Evolutionary conservation across 352 stramenopile genomes (phyloP), one percentile per base, ranked within the genome.

Genomic region (Plasmopara muralis): DNA sequence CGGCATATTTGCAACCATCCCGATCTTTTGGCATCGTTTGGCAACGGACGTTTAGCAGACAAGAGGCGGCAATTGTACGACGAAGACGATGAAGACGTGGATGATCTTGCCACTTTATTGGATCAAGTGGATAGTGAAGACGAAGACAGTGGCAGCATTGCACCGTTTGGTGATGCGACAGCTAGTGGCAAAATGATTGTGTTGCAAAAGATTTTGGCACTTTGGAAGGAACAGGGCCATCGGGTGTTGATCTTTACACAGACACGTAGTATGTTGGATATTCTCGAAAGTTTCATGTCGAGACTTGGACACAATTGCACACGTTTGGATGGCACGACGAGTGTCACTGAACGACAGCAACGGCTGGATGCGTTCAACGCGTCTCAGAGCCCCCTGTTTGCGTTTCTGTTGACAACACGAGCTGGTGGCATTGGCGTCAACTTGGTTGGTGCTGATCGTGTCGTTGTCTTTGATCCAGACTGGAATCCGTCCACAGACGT

Each of bases 1-100:
- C 81, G 95, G 20, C 97, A 99, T 60, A 96, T 99, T 50, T 99
- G 96, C 73, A 99, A 99, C 62, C 96, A 99, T 57, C 92, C 96
- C 6, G 95, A 98, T 60, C 68, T 99, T 31, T 68, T 98, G 2
- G 72, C 67, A 41, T 85, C 84, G 7, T 71, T 89, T 50, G 69
- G 83, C 46, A 52, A 72, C 25, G 63, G 63, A 37, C 48, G 47
- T 13, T 16, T 71, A 16, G 59, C 59, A 5, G 63, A 72, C 20
- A 68, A 68, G 38, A 58, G 50, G 13, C 41, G 39, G 25, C 63
- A 72, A 50, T 31, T 28, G 4, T 59, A 79, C 47, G 60, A 65
- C n/a, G 60, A 67, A 3, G 57, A 47, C 20, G 67, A 64, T 4
- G 60, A 49, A 38, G 56, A 33, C 1, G 41, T 64, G 15, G 28